A percentile compares a stretch with the other conserved stretches of the same genome.
phyloP scores from a whole-genome alignment of 306 rosid species.

The Malus sylvestris region DNA sequence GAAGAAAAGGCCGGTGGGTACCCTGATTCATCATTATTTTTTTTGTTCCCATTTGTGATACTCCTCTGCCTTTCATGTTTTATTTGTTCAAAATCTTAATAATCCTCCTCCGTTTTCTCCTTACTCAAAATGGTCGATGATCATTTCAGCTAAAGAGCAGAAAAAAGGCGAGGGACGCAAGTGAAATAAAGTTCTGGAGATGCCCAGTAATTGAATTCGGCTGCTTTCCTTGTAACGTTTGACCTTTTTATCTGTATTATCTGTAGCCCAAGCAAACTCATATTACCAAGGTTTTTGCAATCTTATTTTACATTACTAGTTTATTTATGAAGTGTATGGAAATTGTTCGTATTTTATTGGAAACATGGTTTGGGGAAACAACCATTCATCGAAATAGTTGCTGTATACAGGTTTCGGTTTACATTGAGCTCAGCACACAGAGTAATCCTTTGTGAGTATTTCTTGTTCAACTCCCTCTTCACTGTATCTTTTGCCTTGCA shows the following conservation, averaged over 20 bases:
- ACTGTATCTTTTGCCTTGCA: not conserved
- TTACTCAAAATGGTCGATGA: not conserved
- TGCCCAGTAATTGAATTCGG: not conserved
- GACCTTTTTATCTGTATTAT: not conserved
- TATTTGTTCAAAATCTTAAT: not conserved
- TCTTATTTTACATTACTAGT: not conserved
- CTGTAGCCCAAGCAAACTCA: constrained; percentile 1
- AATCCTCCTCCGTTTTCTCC: not conserved
- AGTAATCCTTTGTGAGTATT: not conserved
- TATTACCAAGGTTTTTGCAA: not conserved
- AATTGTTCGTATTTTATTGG: not conserved
- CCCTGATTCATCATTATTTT: not conserved
- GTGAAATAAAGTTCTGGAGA: constrained; percentile 23
- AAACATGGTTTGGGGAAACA: not conserved
- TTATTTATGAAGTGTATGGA: not conserved
- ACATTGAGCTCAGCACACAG: not conserved
- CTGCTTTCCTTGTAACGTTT: not conserved
- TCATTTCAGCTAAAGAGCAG: constrained; percentile 72
- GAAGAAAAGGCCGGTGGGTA: constrained; percentile 85
- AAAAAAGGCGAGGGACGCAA: constrained; percentile 75
- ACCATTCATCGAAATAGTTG: not conserved
- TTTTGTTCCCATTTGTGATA: not conserved
- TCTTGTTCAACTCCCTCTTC: not conserved
- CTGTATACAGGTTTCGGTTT: not conserved
- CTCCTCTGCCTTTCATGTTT: not conserved